Conservation (phyloP, 305 asterid genomes). For the Andrographis paniculata region DNA sequence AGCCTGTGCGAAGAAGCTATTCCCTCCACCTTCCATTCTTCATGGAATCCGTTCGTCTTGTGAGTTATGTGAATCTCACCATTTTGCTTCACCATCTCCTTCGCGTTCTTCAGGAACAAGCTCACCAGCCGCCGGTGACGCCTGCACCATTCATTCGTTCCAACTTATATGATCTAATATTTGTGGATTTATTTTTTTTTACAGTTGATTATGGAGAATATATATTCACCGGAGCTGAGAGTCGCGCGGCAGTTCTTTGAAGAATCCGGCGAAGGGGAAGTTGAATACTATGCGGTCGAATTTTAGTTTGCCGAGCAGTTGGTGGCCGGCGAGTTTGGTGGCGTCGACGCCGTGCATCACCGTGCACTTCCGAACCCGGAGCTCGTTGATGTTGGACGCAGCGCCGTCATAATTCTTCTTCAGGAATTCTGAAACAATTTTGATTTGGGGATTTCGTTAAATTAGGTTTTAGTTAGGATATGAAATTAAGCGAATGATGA, state of each 20-base stretch:
- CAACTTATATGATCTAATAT: too few species aligned
- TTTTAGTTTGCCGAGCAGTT: slow-evolving; percentile 1
- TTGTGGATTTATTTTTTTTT: too few species aligned
- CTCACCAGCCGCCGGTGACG: slow-evolving; percentile 16
- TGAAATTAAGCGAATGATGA: too few species aligned
- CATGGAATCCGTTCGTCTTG: slow-evolving; percentile 23
- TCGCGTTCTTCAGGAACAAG: slow-evolving; percentile 22
- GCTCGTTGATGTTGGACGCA: slow-evolving; percentile 6
- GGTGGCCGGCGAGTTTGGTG: slow-evolving; percentile 15
- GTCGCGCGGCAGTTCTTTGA: neutral
- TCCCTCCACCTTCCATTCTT: slow-evolving; percentile 14
- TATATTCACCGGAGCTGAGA: neutral
- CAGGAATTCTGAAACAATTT: slow-evolving; percentile 20
- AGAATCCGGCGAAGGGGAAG: slow-evolving; percentile 31
- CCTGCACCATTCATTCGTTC: slow-evolving; percentile 1
- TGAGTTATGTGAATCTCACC: slow-evolving; percentile 32
- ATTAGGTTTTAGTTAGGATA: too few species aligned
- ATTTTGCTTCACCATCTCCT: slow-evolving; percentile 14
- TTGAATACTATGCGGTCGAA: slow-evolving; percentile 29
- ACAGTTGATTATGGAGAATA: too few species aligned
- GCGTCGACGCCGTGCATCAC: slow-evolving; percentile 29
- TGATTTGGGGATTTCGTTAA: neutral
- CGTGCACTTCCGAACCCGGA: slow-evolving; percentile 17
- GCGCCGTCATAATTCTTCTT: slow-evolving; percentile 14
- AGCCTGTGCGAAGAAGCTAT: slow-evolving; percentile 16